These are phyloP conservation scores for Ophiognomonia clavigignenti-juglandacearum DNA, from an alignment of 2,329 filamentous ascomycete species.

Conservation along the genomic window DNA sequence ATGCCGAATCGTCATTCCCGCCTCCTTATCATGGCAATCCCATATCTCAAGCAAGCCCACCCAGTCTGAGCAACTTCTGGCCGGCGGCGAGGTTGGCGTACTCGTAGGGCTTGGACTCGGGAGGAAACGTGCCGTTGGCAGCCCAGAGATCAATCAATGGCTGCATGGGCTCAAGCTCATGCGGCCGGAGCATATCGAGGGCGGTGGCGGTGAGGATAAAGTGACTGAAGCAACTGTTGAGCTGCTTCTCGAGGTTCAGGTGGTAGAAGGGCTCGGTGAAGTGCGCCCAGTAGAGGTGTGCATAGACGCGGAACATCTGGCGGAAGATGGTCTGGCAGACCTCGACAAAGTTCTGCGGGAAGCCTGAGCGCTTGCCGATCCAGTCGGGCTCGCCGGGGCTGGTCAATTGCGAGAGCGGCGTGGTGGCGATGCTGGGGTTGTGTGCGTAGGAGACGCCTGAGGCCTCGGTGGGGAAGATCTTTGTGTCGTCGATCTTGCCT, in stretches of 20 bases:
- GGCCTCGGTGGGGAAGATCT: constrained; percentile 85
- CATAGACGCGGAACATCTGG: constrained; percentile 98
- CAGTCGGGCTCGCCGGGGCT: constrained; percentile 63
- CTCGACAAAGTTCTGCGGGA: constrained; percentile 82
- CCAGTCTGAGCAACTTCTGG: constrained; percentile 51
- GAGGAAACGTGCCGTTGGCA: constrained; percentile 80
- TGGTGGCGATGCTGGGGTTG: constrained; percentile 53
- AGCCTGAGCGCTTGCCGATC: constrained; percentile 89
- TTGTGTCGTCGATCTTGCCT: constrained; percentile 86
- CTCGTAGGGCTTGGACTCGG: constrained; percentile 64
- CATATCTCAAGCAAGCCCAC: neutral
- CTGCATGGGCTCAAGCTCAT: constrained; percentile 94
- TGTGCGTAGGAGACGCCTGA: constrained; percentile 62
- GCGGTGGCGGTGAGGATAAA: constrained; percentile 77
- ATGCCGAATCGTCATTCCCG: neutral
- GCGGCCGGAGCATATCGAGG: constrained; percentile 77
- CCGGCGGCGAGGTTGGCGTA: constrained; percentile 59
- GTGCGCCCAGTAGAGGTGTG: constrained; percentile 96
- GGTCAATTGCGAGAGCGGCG: constrained; percentile 58
- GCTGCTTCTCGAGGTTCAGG: constrained; percentile 72
- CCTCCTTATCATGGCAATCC: neutral
- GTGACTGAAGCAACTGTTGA: constrained; percentile 85
- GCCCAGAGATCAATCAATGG: constrained; percentile 89
- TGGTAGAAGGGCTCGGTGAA: constrained; percentile 82
- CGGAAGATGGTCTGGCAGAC: constrained; percentile 93